Evolutionary conservation across 345 rosid genomes (phyloP).

Genomic region (Odontarrhena argentea): DNA sequence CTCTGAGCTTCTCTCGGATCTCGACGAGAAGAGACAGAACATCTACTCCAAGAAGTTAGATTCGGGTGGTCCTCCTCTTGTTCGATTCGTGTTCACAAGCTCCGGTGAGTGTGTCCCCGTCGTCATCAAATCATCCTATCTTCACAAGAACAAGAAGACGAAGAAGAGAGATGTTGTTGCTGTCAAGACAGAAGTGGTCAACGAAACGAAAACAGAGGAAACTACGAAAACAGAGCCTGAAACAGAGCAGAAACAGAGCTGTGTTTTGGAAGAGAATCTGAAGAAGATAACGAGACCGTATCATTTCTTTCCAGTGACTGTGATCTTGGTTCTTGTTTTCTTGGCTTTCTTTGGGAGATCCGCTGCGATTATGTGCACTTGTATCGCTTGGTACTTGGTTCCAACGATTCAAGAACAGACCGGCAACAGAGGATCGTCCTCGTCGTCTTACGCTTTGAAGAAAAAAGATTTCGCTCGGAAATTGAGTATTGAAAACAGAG

Average conservation of each 20-base stretch:
- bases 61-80: slow-evolving; percentile 51
- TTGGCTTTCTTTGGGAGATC: slow-evolving; percentile 68
- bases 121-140: slow-evolving; percentile 49
- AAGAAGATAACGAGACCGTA: slow-evolving; percentile 49
- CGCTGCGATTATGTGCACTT: slow-evolving; percentile 55
- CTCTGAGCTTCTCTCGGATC: slow-evolving; percentile 60
- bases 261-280: slow-evolving; percentile 35
- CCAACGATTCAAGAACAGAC: slow-evolving; percentile 48
- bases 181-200: slow-evolving; percentile 24
- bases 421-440: slow-evolving; percentile 28
- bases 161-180: slow-evolving; percentile 11
- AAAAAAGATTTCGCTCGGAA: slow-evolving; percentile 52
- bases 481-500: slow-evolving; percentile 43
- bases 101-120: slow-evolving; percentile 55
- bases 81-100: slow-evolving; percentile 55
- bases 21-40: slow-evolving; percentile 59
- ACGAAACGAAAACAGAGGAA: slow-evolving; percentile 35
- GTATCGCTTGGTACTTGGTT: slow-evolving; percentile 65
- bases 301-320: slow-evolving; percentile 50
- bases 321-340: slow-evolving; percentile 56
- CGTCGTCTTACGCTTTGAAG: slow-evolving; percentile 35
- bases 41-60: slow-evolving; percentile 53
- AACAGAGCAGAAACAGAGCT: slow-evolving; percentile 35
- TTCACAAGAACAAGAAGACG: slow-evolving; percentile 19
- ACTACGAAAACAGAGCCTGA: slow-evolving; percentile 26